Evolutionary conservation across 495 filamentous ascomycete genomes (phyloP).

Genomic region (Sordaria brevicollis): DNA sequence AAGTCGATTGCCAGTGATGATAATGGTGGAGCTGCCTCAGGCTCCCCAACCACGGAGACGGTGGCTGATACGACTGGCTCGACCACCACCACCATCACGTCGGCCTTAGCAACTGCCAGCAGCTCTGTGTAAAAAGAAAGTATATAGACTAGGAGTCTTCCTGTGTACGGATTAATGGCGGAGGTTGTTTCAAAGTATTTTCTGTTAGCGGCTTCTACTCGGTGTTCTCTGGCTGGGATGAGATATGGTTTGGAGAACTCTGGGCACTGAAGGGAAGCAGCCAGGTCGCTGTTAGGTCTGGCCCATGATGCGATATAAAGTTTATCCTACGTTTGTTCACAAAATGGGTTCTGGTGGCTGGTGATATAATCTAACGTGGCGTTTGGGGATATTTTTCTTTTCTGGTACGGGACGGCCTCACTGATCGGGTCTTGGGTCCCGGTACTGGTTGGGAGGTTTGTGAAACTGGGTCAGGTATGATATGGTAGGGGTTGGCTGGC

Average conservation of each 20-base stretch:
- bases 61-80: conserved; percentile 9
- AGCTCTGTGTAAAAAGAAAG: conserved; percentile 14
- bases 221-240: not conserved
- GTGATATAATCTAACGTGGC: conserved; percentile 3
- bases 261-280: not conserved
- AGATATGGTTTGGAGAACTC: not conserved
- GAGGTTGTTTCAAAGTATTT: not conserved
- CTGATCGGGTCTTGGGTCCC: not conserved
- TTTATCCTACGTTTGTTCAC: conserved; percentile 1
- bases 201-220: not conserved
- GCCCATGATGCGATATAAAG: not conserved
- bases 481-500: not conserved
- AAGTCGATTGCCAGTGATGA: conserved; percentile 28
- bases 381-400: not conserved
- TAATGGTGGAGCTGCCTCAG: conserved; percentile 14
- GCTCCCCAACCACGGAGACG: conserved; percentile 25
- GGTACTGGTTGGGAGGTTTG: not conserved
- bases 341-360: conserved; percentile 1
- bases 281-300: not conserved
- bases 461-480: not conserved
- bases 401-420: not conserved
- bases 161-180: not conserved
- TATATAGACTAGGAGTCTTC: conserved; percentile 9
- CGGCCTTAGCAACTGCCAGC: conserved; percentile 1
- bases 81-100: not conserved